Evolutionary conservation across 345 rosid species (phyloP), one percentile per base, ranked within the genome.

Genomic region (Nephelium lappaceum): DNA sequence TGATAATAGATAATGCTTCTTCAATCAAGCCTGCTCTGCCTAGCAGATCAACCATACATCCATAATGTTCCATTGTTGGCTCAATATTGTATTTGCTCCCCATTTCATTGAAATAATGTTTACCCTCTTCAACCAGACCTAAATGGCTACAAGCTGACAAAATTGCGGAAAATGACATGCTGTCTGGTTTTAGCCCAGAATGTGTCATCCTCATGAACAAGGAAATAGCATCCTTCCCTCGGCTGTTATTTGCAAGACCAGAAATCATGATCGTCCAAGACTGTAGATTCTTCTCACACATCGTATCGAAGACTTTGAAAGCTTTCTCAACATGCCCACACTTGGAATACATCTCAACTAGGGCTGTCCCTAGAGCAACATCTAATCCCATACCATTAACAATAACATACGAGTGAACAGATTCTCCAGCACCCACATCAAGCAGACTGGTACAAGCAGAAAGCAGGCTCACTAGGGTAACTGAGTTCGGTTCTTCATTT

Each of bases 291-390:
- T 74, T 86, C 68, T 79, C 81, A 10, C 55, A 64, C 83, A 84
- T 78, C 11, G 65, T 82, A 74, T 67, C 75, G 72, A 87, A 86
- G 24, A 83, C 67, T 67, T 43, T 76, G 14, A 77, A 74, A 74
- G 93, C 87, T 42, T 83, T 79, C 67, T 51, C 81, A 64, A 85
- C 78, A 55, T 79, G 47, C 60, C 93, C 87, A 41, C 91, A 82
- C 69, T 86, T 86, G 42, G 89, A 85, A 79, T 89, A 89, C 93
- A 87, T 86, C 82, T 86, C 84, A 75, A 89, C 79, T 60, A 84
- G 83, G 25, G 93, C 87, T 69, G 91, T 86, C 55, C 89, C 91
- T 31, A 86, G 72, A 62, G 87, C 80, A 31, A 81, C 80, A 25
- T 87, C 91, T 11, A 73, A 66, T 64, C 74, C 84, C 69, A 85